Conservation (phyloP, 2,329 filamentous ascomycete genomes). For the Periconia digitata region DNA sequence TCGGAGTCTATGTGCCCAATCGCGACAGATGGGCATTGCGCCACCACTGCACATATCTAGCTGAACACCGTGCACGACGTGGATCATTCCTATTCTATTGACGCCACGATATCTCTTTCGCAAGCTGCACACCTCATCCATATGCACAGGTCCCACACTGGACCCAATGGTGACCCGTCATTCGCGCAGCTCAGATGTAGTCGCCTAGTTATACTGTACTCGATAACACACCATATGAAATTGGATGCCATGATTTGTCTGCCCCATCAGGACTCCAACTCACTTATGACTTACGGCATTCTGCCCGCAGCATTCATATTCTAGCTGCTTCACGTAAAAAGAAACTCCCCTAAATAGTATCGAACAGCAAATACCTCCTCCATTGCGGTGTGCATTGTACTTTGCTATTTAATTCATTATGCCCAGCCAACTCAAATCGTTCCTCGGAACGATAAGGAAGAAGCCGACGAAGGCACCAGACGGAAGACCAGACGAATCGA, state of each 20-base stretch:
- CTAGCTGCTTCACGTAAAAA: neutral
- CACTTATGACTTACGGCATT: neutral
- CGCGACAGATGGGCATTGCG: neutral
- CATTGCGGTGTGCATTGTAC: neutral
- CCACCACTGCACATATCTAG: neutral
- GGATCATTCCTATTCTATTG: neutral
- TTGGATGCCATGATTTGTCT: neutral
- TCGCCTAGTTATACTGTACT: neutral
- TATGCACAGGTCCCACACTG: neutral
- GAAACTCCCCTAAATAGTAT: neutral
- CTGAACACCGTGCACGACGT: neutral
- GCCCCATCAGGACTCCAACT: neutral
- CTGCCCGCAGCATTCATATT: neutral
- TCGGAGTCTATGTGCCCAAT: neutral
- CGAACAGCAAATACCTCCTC: neutral
- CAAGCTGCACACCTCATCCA: neutral
- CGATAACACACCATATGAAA: neutral
- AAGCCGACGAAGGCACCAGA: slow-evolving; percentile 53
- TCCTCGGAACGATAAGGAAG: slow-evolving; percentile 50
- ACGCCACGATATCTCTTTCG: neutral
- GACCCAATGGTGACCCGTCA: neutral
- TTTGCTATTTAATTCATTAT: slow-evolving; percentile 14
- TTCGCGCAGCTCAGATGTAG: neutral
- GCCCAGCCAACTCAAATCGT: slow-evolving; percentile 43
- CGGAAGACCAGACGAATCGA: slow-evolving; percentile 43